Conservation (phyloP, 495 filamentous ascomycete genomes). For the Thermochaetoides thermophila region DNA sequence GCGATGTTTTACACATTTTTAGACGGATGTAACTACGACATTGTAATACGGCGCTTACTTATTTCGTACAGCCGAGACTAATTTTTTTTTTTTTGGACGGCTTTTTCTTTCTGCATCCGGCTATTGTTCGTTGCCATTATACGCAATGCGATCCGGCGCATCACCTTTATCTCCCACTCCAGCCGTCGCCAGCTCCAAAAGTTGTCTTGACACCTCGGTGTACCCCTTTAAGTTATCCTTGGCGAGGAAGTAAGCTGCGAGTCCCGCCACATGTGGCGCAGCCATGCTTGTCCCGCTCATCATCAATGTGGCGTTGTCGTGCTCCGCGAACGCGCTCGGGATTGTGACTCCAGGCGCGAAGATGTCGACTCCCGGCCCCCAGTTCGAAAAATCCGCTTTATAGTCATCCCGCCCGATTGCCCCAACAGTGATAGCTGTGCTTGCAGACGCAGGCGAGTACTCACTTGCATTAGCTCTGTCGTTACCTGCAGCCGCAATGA, state of each 20-base stretch:
- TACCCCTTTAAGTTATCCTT: constrained; percentile 5
- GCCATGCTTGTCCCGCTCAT: constrained; percentile 37
- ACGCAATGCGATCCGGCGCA: constrained; percentile 4
- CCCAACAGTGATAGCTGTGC: constrained; percentile 41
- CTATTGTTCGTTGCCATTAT: no score
- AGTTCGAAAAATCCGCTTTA: constrained; percentile 45
- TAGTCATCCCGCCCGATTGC: constrained; percentile 31
- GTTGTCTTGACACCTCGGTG: constrained; percentile 5
- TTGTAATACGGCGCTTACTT: no score
- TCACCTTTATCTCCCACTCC: constrained; percentile 1
- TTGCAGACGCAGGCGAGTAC: constrained; percentile 40
- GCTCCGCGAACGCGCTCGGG: constrained; percentile 14
- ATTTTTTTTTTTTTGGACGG: no score
- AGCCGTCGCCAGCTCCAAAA: background rate
- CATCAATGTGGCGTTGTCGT: constrained; percentile 22
- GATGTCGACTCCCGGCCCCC: constrained; percentile 41
- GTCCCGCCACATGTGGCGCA: constrained; percentile 35
- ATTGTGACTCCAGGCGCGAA: constrained; percentile 41
- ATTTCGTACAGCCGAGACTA: no score
- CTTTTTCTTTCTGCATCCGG: no score
- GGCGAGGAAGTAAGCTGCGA: constrained; percentile 32
- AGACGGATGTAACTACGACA: no score
- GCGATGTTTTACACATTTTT: no score
- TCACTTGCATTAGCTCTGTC: constrained; percentile 20
- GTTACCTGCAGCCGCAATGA: constrained; percentile 41